Evolutionary conservation across 2,329 filamentous ascomycete genomes (phyloP).

Genomic region (Fusarium gaditjirri): DNA sequence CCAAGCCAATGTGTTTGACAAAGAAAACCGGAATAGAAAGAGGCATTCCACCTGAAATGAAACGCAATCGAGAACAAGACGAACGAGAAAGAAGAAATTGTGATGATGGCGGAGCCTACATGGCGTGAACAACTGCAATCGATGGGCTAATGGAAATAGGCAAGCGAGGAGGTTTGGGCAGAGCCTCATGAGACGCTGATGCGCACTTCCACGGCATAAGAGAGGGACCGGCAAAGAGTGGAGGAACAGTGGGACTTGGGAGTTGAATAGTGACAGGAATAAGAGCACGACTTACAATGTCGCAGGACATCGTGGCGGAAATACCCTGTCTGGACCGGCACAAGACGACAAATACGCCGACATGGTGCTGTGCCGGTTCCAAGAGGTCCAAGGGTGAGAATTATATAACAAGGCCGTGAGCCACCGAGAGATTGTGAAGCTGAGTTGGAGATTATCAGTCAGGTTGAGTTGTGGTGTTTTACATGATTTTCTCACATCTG

Average conservation of each 20-base stretch:
- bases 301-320: constrained; percentile 35
- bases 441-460: background rate
- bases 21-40: constrained; percentile 44
- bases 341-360: constrained; percentile 33
- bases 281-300: constrained; percentile 22
- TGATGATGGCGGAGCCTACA: constrained; percentile 29
- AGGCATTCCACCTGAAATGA: constrained; percentile 34
- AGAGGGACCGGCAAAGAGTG: constrained; percentile 38
- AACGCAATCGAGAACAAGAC: constrained; percentile 16
- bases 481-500: background rate
- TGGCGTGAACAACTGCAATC: constrained; percentile 37
- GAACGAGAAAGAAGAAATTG: constrained; percentile 4
- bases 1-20: constrained; percentile 34
- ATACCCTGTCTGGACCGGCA: constrained; percentile 36
- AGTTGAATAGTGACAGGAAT: constrained; percentile 22
- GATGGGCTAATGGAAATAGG: constrained; percentile 42
- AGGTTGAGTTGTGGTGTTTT: constrained; percentile 9
- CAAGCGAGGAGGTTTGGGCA: constrained; percentile 30
- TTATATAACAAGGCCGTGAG: constrained; percentile 34
- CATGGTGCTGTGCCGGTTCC: constrained; percentile 17
- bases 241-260: constrained; percentile 28
- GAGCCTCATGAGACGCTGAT: constrained; percentile 40
- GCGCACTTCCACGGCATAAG: constrained; percentile 29
- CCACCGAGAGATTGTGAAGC: background rate
- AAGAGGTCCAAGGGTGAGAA: constrained; percentile 4